A percentile compares a stretch with the other conserved stretches of the same genome.
These are phyloP conservation scores for Cynanchum wilfordii DNA, from an alignment of 257 asterid species.

Conservation along the genomic window DNA sequence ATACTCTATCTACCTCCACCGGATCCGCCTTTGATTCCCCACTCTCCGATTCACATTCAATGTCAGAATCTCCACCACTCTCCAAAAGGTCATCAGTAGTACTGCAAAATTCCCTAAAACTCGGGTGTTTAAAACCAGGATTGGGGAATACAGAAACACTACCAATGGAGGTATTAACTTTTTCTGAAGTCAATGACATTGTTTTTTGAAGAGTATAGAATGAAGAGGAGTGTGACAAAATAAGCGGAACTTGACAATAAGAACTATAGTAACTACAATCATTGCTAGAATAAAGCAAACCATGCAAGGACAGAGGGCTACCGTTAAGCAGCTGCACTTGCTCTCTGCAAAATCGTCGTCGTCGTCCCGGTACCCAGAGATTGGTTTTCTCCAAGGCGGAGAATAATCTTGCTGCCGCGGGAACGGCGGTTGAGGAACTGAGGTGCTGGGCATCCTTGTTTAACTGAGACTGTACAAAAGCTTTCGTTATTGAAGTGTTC, in stretches of 20 bases:
- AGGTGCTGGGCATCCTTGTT: slow-evolving; percentile 39
- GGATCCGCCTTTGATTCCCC: slow-evolving; percentile 38
- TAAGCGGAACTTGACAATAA: slow-evolving; percentile 61
- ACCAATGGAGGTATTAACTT: background rate
- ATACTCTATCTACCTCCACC: slow-evolving; percentile 62
- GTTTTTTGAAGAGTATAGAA: slow-evolving; percentile 53
- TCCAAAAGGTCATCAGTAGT: slow-evolving; percentile 13
- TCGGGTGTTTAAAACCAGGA: background rate
- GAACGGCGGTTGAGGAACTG: slow-evolving; percentile 28
- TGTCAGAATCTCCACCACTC: slow-evolving; percentile 21
- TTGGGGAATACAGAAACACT: slow-evolving; percentile 6
- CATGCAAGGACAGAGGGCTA: slow-evolving; percentile 78
- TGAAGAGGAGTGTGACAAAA: slow-evolving; percentile 81
- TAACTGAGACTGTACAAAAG: slow-evolving; percentile 14
- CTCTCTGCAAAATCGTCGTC: slow-evolving; percentile 45
- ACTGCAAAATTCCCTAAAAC: slow-evolving; percentile 37
- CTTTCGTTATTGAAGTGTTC: background rate
- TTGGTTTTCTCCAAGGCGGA: slow-evolving; percentile 24
- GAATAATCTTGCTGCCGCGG: slow-evolving; percentile 13
- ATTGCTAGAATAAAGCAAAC: slow-evolving; percentile 52
- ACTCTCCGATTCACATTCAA: slow-evolving; percentile 41
- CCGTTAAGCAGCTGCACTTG: slow-evolving; percentile 38
- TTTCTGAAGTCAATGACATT: slow-evolving; percentile 33
- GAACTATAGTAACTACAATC: slow-evolving; percentile 39
- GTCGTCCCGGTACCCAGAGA: slow-evolving; percentile 28